phyloP scores from a whole-genome alignment of 352 stramenopile genomes.

The Globisporangium splendens region DNA sequence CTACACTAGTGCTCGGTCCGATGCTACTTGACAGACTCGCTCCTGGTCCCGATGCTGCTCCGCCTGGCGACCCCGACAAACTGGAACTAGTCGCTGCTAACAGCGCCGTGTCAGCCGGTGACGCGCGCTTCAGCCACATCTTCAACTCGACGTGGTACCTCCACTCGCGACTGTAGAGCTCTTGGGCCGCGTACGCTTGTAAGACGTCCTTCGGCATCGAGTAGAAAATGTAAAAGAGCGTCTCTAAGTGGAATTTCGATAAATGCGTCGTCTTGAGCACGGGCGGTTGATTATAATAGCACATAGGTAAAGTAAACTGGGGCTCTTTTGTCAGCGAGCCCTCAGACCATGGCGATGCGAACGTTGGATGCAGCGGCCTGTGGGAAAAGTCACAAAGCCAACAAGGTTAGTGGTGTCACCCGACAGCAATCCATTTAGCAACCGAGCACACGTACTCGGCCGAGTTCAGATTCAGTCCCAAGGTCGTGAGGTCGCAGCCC shows the following conservation, averaged over 20 bases:
- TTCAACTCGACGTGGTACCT: slow-evolving; percentile 96
- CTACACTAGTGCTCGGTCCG: slow-evolving; percentile 29
- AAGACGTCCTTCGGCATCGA: slow-evolving; percentile 97
- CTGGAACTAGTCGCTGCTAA: slow-evolving; percentile 25
- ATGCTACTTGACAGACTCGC: slow-evolving; percentile 13
- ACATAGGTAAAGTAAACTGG: slow-evolving; percentile 80
- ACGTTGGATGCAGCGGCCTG: slow-evolving; percentile 76
- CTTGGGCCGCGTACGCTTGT: slow-evolving; percentile 89
- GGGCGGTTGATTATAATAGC: slow-evolving; percentile 93
- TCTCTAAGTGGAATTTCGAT: slow-evolving; percentile 98
- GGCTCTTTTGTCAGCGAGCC: slow-evolving; percentile 72
- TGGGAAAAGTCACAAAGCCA: background rate
- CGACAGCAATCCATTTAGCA: background rate
- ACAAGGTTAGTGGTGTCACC: background rate
- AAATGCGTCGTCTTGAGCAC: slow-evolving; percentile 97
- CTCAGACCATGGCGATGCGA: slow-evolving; percentile 79
- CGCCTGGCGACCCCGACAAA: slow-evolving; percentile 23
- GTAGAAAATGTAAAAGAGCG: slow-evolving; percentile 99
- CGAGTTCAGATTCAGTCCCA: slow-evolving; percentile 83
- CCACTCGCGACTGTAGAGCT: slow-evolving; percentile 94
- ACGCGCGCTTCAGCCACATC: slow-evolving; percentile 94
- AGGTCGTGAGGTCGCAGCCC: slow-evolving; percentile 75
- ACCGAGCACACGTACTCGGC: slow-evolving; percentile 53
- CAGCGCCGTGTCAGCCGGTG: slow-evolving; percentile 55
- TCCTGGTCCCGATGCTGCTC: slow-evolving; percentile 19